A percentile compares a stretch with the other conserved stretches of the same genome.
phyloP scores from a whole-genome alignment of 106 monocot genomes.

The Dioscorea alata region DNA sequence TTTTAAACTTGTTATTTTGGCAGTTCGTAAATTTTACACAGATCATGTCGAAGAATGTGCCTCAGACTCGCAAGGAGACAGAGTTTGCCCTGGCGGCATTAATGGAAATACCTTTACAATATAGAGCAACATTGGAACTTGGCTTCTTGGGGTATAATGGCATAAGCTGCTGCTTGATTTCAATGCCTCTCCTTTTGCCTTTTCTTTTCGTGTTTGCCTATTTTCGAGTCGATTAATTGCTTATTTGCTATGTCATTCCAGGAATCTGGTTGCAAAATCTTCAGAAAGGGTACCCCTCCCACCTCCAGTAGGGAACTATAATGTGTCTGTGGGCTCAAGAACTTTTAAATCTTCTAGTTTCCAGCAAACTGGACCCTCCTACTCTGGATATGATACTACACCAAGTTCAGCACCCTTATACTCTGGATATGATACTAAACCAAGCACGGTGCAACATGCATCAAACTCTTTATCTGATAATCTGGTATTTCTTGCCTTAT shows the following conservation, averaged over 20 bases:
- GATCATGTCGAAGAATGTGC: slow-evolving; percentile 69
- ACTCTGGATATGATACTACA: slow-evolving; percentile 26
- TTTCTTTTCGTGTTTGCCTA: background rate
- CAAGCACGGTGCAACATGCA: slow-evolving; percentile 16
- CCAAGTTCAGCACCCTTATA: slow-evolving; percentile 18
- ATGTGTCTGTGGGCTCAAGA: slow-evolving; percentile 24
- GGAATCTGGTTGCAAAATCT: slow-evolving; percentile 35
- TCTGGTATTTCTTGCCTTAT: slow-evolving; percentile 8
- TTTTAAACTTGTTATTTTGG: background rate
- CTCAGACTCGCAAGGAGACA: slow-evolving; percentile 66
- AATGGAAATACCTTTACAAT: slow-evolving; percentile 94
- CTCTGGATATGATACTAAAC: background rate
- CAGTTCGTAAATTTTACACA: slow-evolving; percentile 96
- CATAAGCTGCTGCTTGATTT: background rate
- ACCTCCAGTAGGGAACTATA: slow-evolving; percentile 36
- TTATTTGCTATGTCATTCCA: slow-evolving; percentile 4
- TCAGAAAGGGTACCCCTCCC: slow-evolving; percentile 77
- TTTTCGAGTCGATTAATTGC: background rate
- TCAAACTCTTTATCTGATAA: slow-evolving; percentile 23
- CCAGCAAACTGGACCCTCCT: slow-evolving; percentile 26
- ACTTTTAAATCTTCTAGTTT: slow-evolving; percentile 23
- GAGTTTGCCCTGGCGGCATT: slow-evolving; percentile 82
- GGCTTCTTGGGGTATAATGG: slow-evolving; percentile 67
- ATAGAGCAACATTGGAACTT: slow-evolving; percentile 83
- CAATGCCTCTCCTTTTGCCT: background rate